phyloP scores from a whole-genome alignment of 1,284 basidiomycete genomes.

The Albatrellus sp. region DNA sequence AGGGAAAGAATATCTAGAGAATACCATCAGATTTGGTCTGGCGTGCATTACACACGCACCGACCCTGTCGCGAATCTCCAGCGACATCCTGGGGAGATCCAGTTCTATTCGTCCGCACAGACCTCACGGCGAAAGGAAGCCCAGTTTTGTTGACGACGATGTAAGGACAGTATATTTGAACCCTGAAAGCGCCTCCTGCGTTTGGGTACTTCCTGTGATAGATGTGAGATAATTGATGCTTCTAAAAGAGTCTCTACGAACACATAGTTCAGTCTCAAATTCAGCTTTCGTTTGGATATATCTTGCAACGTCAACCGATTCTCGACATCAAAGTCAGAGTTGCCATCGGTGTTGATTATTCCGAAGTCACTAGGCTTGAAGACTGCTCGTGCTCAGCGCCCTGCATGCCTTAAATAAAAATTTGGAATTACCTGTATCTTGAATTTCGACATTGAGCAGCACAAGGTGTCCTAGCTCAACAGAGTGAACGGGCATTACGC shows the following conservation, averaged over 20 bases:
- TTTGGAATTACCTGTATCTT: slow-evolving; percentile 63
- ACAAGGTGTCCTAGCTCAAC: slow-evolving; percentile 92
- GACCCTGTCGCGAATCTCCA: slow-evolving; percentile 58
- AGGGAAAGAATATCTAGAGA: slow-evolving; percentile 41
- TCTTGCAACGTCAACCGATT: slow-evolving; percentile 67
- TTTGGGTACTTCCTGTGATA: slow-evolving; percentile 65
- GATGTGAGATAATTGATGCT: slow-evolving; percentile 1
- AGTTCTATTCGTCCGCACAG: slow-evolving; percentile 58
- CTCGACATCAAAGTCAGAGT: slow-evolving; percentile 85
- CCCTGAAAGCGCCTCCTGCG: slow-evolving; percentile 96
- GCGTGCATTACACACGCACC: slow-evolving; percentile 7
- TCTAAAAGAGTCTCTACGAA: slow-evolving; percentile 24
- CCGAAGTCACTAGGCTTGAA: slow-evolving; percentile 97
- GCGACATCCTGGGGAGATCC: slow-evolving; percentile 75
- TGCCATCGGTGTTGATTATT: slow-evolving; percentile 91
- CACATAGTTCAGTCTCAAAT: slow-evolving; percentile 84
- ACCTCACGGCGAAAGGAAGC: slow-evolving; percentile 71
- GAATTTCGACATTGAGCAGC: slow-evolving; percentile 82
- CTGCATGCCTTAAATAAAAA: not conserved
- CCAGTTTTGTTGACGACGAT: slow-evolving; percentile 92
- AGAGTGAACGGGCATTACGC: slow-evolving; percentile 93
- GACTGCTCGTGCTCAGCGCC: slow-evolving; percentile 27
- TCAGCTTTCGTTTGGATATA: slow-evolving; percentile 65
- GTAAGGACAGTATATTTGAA: slow-evolving; percentile 92
- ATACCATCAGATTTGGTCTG: slow-evolving; percentile 3